Base-by-base conservation (phyloP, 129 eudicot species). In the Ambrosia trifida region DNA sequence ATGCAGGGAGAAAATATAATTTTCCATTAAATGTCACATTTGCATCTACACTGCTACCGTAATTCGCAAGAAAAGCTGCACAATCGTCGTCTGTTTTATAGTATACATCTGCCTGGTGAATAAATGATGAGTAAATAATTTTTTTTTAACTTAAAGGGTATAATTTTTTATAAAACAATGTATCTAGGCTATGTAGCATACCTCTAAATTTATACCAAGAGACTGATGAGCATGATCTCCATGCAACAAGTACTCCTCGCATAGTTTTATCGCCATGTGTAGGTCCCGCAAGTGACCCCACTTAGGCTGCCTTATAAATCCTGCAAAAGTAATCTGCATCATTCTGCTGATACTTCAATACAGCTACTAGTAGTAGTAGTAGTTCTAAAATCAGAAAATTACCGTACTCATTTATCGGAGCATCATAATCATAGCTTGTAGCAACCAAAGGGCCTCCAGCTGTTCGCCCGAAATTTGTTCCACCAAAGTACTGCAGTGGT, bases 401-500 rank as follows among this genome's bases (percentile, higher is more conserved):
- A 90, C 96, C 95, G 83, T 87, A 90, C 71, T 90, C 91, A 76
- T 90, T 76, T 65, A 90, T 76, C 8, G 96, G 96, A 12, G 96
- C 96, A 69, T 90, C 96, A 72, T 90, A 90, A 72, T 90, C 96
- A 77, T 90, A 90, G 82, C 95, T 90, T 64, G 96, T 90, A 24
- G 95, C 91, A 51, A 90, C 24, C 76, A 90, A 62, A 74, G 96
- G 96, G 47, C 96, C 96, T 61, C 96, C 96, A 17, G 96, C 91
- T 43, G 95, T 90, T 66, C 96, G 76, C 17, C 95, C 96, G 38
- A 90, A 90, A 76, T 90, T 90, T 67, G 94, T 90, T 74, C 96
- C 96, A 56, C 96, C 96, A 83, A 84, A 86, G 80, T 89, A 89
- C 96, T 86, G 75, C 69, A 68, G 36, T 28, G 50, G 10, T 28